Evolutionary conservation across 768 basidiomycete genomes (phyloP).

Genomic region (Pholiota microspora): DNA sequence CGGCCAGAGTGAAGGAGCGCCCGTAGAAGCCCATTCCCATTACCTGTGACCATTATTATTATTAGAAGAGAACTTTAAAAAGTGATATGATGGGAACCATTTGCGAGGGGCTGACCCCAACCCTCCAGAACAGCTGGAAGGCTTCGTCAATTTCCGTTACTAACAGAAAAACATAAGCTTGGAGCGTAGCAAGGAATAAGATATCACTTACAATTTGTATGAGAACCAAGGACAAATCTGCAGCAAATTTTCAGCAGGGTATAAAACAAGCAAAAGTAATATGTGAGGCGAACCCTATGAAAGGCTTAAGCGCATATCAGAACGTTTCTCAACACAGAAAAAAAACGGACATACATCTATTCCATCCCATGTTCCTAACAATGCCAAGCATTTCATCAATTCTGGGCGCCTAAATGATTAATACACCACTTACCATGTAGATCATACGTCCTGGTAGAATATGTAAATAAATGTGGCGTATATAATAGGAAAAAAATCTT

Average conservation of each 20-base stretch:
- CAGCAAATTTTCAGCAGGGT: background rate
- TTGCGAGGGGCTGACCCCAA: constrained; percentile 19
- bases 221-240: constrained; percentile 18
- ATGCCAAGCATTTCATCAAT: background rate
- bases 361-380: constrained; percentile 22
- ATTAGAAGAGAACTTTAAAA: background rate
- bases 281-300: constrained; percentile 11
- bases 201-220: constrained; percentile 12
- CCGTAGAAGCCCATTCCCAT: constrained; percentile 24
- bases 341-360: constrained; percentile 9
- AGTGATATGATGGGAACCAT: too few relatives aligned
- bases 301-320: constrained; percentile 3
- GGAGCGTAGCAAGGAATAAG: background rate
- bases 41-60: background rate
- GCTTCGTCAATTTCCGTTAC: constrained; percentile 25
- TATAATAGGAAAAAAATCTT: background rate
- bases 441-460: constrained; percentile 22
- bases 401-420: background rate
- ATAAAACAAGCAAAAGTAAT: too few relatives aligned
- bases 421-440: constrained; percentile 16
- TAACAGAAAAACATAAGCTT: constrained; percentile 4
- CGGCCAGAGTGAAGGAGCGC: constrained; percentile 22
- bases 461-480: background rate
- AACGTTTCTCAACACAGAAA: background rate
- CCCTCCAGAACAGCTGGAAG: constrained; percentile 21